Evolutionary conservation across 1,139 yeast species (phyloP), one percentile per base, ranked within the genome.

Genomic region (Torulaspora pretoriensis): DNA sequence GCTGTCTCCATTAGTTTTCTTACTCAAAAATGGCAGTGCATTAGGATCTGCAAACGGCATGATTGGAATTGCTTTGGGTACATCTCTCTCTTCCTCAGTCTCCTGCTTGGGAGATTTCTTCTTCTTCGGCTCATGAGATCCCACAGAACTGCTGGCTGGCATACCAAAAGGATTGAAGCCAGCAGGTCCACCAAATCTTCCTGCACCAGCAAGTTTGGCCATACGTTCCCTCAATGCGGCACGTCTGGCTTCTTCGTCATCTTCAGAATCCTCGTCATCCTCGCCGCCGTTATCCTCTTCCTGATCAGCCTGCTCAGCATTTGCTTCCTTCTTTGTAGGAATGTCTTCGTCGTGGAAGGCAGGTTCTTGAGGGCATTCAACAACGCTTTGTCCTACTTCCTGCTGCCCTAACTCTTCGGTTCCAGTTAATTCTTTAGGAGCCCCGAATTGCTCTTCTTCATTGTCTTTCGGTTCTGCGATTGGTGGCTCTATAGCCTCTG

Each of bases 191-290:
- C 92, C 92, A 67, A 80, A 78, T 84, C 85, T 83, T 44, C 94
- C 94, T 62, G 95, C 83, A 10, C 96, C 96, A 0, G 97, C 86
- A 22, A 94, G 77, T 57, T 84, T 88, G 14, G 99, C 98, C 97
- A 92, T 92, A 54, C 97, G 78, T 55, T 87, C 96, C 27, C 95
- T 83, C 46, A 92, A 73, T 12, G 82, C 88, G 47, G 84, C 77
- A 58, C 95, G 78, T 50, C 83, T 79, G 13, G 83, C 73, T 54
- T 88, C 96, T 61, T 89, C 97, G 38, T 81, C 83, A 35, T 83
- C 90, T 35, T 76, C 74, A 13, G 72, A 76, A 2, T 67, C 78
- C 0, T 67, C 74, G 1, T 70, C 76, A 2, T 72, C 76, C 3
- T 68, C 54, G 1, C 49, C 76, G 3, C 68, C 53, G 1, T 49